These are phyloP conservation scores for Plasmodium cynomolgi DNA, from an alignment of 169 alveolate species.

Conservation along the genomic window DNA sequence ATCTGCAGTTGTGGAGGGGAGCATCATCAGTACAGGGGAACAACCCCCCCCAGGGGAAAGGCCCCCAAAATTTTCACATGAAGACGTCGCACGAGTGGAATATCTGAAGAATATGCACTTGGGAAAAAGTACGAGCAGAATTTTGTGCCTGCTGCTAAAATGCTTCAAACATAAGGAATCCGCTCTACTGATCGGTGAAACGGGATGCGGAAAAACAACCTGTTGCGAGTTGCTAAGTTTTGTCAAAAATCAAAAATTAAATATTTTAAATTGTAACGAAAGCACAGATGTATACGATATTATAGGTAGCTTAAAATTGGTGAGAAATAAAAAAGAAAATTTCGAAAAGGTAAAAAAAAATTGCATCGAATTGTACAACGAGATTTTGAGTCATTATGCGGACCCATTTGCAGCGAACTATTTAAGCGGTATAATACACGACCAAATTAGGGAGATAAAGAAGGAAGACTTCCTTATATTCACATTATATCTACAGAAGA, in stretches of 20 bases:
- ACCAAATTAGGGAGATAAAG: conserved; percentile 46
- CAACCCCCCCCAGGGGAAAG: not conserved
- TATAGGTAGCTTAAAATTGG: conserved; percentile 95
- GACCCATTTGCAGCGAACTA: conserved; percentile 30
- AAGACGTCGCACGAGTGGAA: conserved; percentile 48
- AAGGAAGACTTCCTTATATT: conserved; percentile 53
- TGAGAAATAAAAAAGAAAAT: conserved; percentile 78
- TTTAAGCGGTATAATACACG: conserved; percentile 70
- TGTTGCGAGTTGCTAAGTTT: conserved; percentile 93
- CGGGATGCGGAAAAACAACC: conserved; percentile 99
- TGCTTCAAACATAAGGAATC: conserved; percentile 96
- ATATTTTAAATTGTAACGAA: conserved; percentile 95
- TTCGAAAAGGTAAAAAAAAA: conserved; percentile 46
- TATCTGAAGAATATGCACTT: conserved; percentile 77
- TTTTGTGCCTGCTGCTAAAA: conserved; percentile 91
- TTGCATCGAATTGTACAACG: conserved; percentile 67
- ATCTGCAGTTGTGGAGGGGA: not conserved
- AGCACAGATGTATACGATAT: conserved; percentile 98
- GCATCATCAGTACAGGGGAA: not conserved
- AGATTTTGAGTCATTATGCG: conserved; percentile 5
- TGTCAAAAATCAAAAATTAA: conserved; percentile 76
- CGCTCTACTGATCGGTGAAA: conserved; percentile 98
- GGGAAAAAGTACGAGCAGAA: conserved; percentile 85
- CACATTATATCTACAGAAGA: conserved; percentile 40
- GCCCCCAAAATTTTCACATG: conserved; percentile 27